Conservation (phyloP, 2,329 filamentous ascomycete species). For the Epichloe glyceriae region DNA sequence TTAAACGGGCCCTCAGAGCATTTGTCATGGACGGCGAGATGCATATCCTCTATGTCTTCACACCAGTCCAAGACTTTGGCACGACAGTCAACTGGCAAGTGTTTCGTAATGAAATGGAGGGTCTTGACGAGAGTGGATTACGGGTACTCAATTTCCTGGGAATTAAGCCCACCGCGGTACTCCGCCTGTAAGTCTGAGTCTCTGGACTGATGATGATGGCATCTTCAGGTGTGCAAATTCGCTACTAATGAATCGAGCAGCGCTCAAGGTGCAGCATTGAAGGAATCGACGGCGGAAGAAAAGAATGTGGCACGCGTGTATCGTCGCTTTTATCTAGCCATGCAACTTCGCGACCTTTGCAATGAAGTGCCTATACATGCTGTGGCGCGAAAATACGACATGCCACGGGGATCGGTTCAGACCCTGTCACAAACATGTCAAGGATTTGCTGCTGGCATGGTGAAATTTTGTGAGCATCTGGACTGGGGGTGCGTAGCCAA, state of each 20-base stretch:
- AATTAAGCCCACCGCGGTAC: slow-evolving; percentile 52
- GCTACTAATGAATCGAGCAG: slow-evolving; percentile 25
- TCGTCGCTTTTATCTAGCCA: slow-evolving; percentile 58
- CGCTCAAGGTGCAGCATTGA: slow-evolving; percentile 52
- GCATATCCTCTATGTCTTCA: slow-evolving; percentile 68
- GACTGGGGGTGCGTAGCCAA: slow-evolving; percentile 44
- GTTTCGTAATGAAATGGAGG: slow-evolving; percentile 58
- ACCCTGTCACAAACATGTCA: slow-evolving; percentile 62
- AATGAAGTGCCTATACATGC: slow-evolving; percentile 61
- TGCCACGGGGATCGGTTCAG: slow-evolving; percentile 58
- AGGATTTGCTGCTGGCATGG: slow-evolving; percentile 66
- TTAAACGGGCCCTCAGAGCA: slow-evolving; percentile 51
- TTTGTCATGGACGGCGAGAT: slow-evolving; percentile 75
- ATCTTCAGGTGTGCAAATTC: slow-evolving; percentile 8
- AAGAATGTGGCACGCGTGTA: slow-evolving; percentile 51
- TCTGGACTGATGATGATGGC: background rate
- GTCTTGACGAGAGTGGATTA: slow-evolving; percentile 56
- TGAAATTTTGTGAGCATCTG: slow-evolving; percentile 70
- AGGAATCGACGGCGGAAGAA: slow-evolving; percentile 48
- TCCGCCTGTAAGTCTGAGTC: slow-evolving; percentile 42
- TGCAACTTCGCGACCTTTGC: slow-evolving; percentile 67
- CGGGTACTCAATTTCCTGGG: slow-evolving; percentile 56
- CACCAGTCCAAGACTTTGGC: slow-evolving; percentile 49
- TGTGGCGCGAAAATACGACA: slow-evolving; percentile 58
- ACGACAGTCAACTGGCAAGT: slow-evolving; percentile 56